Evolutionary conservation across 176 grass and related monocot genomes (phyloP).

Genomic region (Pontederia paniculata): DNA sequence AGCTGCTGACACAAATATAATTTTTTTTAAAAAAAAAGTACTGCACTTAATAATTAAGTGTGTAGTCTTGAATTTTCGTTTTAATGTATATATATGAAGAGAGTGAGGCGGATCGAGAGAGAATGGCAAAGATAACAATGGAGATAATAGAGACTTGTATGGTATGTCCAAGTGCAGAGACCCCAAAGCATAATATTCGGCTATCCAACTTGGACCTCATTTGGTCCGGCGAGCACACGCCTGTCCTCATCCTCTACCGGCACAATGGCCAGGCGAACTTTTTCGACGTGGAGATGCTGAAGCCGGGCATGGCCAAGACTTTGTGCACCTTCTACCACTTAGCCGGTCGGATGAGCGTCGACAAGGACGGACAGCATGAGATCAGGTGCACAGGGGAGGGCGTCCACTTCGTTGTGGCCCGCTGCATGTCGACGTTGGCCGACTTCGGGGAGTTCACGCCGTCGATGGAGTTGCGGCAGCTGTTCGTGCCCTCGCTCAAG

Average conservation of each 20-base stretch:
- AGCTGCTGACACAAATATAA: too few relatives aligned
- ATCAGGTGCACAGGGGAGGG: slow-evolving; percentile 6
- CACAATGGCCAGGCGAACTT: not conserved
- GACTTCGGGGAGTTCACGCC: not conserved
- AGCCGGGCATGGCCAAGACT: not conserved
- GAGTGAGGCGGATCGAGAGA: not conserved
- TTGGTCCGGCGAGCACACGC: not conserved
- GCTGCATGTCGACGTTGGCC: not conserved
- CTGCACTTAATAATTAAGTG: too few relatives aligned
- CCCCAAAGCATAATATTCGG: not conserved
- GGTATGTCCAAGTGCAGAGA: not conserved
- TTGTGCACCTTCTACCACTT: not conserved
- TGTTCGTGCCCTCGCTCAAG: not conserved
- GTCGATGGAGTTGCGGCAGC: not conserved
- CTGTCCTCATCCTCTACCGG: not conserved
- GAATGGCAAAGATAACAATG: not conserved
- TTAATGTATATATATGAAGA: too few relatives aligned
- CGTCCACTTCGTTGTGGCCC: not conserved
- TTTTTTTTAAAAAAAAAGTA: too few relatives aligned
- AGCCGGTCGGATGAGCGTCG: not conserved
- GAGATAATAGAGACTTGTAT: not conserved
- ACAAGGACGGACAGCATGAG: not conserved
- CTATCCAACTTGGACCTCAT: not conserved
- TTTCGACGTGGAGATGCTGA: not conserved
- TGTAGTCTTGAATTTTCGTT: too few relatives aligned